Conservation (phyloP, 306 rosid genomes). For the Luffa acutangula region DNA sequence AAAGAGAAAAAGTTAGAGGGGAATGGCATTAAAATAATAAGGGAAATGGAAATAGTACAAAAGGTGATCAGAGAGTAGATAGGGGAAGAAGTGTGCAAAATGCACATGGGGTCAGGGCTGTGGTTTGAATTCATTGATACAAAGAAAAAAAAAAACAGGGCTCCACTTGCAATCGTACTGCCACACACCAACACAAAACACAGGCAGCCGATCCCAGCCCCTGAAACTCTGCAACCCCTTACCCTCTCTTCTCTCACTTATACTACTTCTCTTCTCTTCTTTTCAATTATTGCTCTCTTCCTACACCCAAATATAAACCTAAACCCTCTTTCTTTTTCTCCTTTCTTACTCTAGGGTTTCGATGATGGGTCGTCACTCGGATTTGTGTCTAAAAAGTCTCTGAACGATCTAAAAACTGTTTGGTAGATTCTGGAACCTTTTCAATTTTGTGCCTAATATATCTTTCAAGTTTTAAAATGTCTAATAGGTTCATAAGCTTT, state of each 20-base stretch:
- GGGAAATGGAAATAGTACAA: background rate
- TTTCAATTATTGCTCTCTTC: slow-evolving; percentile 6
- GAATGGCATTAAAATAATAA: background rate
- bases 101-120: background rate
- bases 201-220: slow-evolving; percentile 4
- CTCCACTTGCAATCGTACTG: background rate
- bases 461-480: no score
- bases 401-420: no score
- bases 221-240: background rate
- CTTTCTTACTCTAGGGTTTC: background rate
- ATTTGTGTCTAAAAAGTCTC: no score
- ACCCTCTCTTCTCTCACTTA: slow-evolving; percentile 3
- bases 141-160: background rate
- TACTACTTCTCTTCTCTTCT: background rate
- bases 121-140: background rate
- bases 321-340: no score
- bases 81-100: background rate
- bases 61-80: background rate
- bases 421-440: no score
- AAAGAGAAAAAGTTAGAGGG: no score
- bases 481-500: no score
- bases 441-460: no score
- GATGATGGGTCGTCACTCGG: background rate
- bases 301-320: background rate
- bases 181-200: background rate